Conservation (phyloP, 2,329 filamentous ascomycete species). For the Magnaporthiopsis poae region DNA sequence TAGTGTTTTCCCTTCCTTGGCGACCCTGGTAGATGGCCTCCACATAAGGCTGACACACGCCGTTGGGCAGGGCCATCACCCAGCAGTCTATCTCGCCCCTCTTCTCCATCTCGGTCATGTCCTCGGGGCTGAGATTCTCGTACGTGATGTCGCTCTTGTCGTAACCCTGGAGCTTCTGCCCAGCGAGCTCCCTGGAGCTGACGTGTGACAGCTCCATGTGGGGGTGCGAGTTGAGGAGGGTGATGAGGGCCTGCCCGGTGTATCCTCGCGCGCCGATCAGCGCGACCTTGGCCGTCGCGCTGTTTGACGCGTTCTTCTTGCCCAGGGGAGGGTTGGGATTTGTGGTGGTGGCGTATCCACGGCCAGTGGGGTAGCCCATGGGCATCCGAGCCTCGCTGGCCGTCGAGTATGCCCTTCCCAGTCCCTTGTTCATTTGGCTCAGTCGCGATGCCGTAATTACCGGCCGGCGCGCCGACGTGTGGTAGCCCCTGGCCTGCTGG, state of each 20-base stretch:
- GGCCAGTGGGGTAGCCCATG: slow-evolving; percentile 12
- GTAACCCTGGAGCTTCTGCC: slow-evolving; percentile 80
- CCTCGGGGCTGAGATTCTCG: slow-evolving; percentile 78
- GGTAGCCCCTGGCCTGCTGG: slow-evolving; percentile 59
- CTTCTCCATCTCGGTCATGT: slow-evolving; percentile 74
- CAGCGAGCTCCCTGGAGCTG: slow-evolving; percentile 82
- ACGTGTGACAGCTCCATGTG: slow-evolving; percentile 84
- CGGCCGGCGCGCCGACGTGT: slow-evolving; percentile 42
- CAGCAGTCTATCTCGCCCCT: slow-evolving; percentile 83
- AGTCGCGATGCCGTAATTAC: slow-evolving; percentile 7
- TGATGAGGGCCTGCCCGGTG: slow-evolving; percentile 83
- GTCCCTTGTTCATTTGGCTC: background rate
- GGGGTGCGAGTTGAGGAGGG: slow-evolving; percentile 76
- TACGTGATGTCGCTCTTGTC: slow-evolving; percentile 85
- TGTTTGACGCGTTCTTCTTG: slow-evolving; percentile 77
- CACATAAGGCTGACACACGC: slow-evolving; percentile 86
- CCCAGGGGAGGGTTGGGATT: slow-evolving; percentile 87
- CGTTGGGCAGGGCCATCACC: slow-evolving; percentile 95
- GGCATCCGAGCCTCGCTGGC: slow-evolving; percentile 8
- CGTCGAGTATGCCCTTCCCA: slow-evolving; percentile 5
- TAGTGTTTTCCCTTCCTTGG: slow-evolving; percentile 30
- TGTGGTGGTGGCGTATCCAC: slow-evolving; percentile 50
- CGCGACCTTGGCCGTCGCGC: slow-evolving; percentile 66
- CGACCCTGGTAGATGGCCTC: slow-evolving; percentile 71
- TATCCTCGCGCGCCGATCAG: slow-evolving; percentile 89